Conservation (phyloP, 2,329 filamentous ascomycete genomes). For the Dendryphion nanum region DNA sequence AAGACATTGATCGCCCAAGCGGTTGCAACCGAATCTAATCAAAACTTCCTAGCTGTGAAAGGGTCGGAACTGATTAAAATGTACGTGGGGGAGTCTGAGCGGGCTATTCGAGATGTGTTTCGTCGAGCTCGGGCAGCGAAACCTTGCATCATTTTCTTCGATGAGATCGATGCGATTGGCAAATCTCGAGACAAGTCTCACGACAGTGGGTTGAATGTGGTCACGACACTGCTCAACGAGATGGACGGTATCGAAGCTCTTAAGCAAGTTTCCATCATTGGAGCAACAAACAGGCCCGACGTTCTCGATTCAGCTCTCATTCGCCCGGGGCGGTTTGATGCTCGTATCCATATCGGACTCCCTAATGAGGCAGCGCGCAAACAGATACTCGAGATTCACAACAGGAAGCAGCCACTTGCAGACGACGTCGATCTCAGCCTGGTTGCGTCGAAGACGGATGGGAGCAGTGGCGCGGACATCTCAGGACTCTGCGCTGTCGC, state of each 20-base stretch:
- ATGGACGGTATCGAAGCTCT: conserved; percentile 93
- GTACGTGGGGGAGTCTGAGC: conserved; percentile 95
- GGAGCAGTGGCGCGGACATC: conserved; percentile 85
- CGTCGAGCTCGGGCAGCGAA: conserved; percentile 79
- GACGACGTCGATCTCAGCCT: conserved; percentile 64
- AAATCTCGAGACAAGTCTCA: conserved; percentile 52
- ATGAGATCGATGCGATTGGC: conserved; percentile 89
- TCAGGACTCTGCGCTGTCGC: conserved; percentile 53
- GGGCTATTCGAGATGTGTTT: conserved; percentile 81
- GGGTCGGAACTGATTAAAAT: conserved; percentile 91
- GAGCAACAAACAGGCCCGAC: conserved; percentile 88
- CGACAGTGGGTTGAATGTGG: conserved; percentile 70
- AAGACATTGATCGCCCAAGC: conserved; percentile 93
- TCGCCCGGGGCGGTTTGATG: conserved; percentile 81
- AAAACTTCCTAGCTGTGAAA: conserved; percentile 94
- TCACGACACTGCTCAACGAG: conserved; percentile 87
- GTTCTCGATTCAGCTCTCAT: conserved; percentile 82
- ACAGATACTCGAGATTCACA: conserved; percentile 72
- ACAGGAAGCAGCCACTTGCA: conserved; percentile 58
- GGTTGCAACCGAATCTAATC: conserved; percentile 81
- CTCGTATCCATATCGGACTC: conserved; percentile 80
- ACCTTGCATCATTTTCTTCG: conserved; percentile 94
- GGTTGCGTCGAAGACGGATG: conserved; percentile 66
- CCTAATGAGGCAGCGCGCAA: conserved; percentile 70
- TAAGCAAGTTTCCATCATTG: conserved; percentile 80